Conservation (phyloP, 768 basidiomycete genomes). For the Pholiota microspora region DNA sequence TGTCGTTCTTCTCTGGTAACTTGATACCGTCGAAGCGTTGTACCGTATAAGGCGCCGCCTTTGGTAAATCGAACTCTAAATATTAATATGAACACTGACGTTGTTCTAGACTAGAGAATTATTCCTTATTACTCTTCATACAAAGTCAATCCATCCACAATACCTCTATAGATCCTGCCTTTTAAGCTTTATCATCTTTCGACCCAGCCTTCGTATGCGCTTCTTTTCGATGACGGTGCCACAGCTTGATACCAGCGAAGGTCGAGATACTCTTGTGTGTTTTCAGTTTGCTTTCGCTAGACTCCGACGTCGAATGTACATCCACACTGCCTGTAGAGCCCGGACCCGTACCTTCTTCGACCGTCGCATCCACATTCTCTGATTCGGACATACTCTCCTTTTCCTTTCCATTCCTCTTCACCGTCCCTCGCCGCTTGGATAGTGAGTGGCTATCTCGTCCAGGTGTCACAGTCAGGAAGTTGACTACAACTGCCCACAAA, state of each 20-base stretch:
- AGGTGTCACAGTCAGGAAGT: conserved; percentile 57
- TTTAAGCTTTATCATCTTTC: too few species aligned
- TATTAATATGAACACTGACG: too few species aligned
- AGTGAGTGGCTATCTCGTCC: conserved; percentile 35
- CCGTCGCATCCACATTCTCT: background rate
- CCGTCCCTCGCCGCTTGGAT: background rate
- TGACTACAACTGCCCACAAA: conserved; percentile 67
- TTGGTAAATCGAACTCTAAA: too few species aligned
- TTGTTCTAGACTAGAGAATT: too few species aligned
- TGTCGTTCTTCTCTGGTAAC: too few species aligned
- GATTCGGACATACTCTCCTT: background rate
- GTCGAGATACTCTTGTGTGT: background rate
- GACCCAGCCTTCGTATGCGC: background rate
- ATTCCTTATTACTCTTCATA: too few species aligned
- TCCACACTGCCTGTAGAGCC: background rate
- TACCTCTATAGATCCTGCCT: too few species aligned
- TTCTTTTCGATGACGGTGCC: background rate
- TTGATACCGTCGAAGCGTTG: too few species aligned
- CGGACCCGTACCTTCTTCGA: background rate
- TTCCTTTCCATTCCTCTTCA: background rate
- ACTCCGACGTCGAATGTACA: background rate
- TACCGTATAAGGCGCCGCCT: too few species aligned
- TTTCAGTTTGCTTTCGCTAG: background rate
- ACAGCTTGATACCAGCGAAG: background rate
- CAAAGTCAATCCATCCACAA: too few species aligned